A percentile compares a stretch with the other conserved stretches of the same genome.
phyloP scores from a whole-genome alignment of 768 basidiomycete genomes.

The Lactarius deliciosus region DNA sequence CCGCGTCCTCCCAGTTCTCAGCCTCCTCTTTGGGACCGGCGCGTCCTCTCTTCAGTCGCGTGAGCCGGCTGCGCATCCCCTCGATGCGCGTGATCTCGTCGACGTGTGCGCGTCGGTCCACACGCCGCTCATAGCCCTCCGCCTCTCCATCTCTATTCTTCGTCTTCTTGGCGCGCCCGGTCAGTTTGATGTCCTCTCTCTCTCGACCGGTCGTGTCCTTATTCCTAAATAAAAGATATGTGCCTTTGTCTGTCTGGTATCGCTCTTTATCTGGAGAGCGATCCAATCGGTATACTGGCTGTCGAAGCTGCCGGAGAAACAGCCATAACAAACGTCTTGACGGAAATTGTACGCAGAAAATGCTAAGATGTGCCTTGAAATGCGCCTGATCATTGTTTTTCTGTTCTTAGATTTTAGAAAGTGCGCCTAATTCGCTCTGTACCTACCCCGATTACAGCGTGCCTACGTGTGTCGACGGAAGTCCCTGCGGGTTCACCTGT shows the following conservation, averaged over 20 bases:
- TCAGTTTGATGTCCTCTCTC: too few relatives aligned
- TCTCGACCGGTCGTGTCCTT: neutral
- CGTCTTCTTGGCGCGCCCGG: too few relatives aligned
- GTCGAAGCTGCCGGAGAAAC: constrained; percentile 36
- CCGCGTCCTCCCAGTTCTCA: constrained; percentile 6
- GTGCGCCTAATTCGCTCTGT: constrained; percentile 35
- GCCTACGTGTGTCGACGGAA: constrained; percentile 38
- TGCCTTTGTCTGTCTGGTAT: constrained; percentile 47
- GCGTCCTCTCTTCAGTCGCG: constrained; percentile 19
- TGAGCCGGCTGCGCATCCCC: constrained; percentile 2
- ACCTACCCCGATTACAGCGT: constrained; percentile 43
- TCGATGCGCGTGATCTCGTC: constrained; percentile 31
- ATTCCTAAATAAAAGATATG: constrained; percentile 34
- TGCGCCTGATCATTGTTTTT: neutral
- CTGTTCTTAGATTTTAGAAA: constrained; percentile 33
- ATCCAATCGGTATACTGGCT: constrained; percentile 36
- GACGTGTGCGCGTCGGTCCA: constrained; percentile 46
- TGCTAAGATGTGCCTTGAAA: neutral
- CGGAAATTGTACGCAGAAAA: constrained; percentile 38
- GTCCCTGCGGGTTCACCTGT: constrained; percentile 49
- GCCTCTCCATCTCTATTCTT: too few relatives aligned
- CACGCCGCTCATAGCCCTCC: constrained; percentile 4
- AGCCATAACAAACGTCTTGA: constrained; percentile 36
- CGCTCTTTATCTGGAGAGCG: constrained; percentile 38
- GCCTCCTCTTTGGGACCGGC: constrained; percentile 12